Percentiles rank a stretch among this genome's conserved stretches.
These are phyloP conservation scores for Bryoglossum gracile DNA, from an alignment of 495 filamentous ascomycete genomes.

Conservation along the genomic window DNA sequence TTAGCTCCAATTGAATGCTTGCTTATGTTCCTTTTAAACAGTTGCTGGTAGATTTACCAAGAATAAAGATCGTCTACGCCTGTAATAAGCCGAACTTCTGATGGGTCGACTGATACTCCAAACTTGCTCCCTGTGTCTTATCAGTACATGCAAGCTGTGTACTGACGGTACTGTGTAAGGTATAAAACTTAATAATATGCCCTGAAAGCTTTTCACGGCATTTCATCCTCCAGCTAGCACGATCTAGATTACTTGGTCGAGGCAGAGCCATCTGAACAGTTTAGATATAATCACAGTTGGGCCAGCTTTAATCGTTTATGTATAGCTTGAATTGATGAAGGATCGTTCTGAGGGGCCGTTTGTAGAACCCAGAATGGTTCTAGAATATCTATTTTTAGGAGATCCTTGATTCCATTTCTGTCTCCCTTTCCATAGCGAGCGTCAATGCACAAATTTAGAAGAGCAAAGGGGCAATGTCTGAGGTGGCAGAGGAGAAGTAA, in stretches of 20 bases:
- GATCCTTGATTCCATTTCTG: slow-evolving; percentile 9
- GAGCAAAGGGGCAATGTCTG: slow-evolving; percentile 1
- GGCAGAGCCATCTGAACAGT: slow-evolving; percentile 4
- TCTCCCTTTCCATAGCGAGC: slow-evolving; percentile 6
- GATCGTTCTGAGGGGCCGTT: slow-evolving; percentile 1
- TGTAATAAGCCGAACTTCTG: slow-evolving; percentile 23
- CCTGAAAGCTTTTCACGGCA: slow-evolving; percentile 16
- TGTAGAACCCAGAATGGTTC: too few relatives aligned
- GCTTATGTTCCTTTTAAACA: too few relatives aligned
- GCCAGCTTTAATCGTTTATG: slow-evolving; percentile 6
- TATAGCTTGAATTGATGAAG: slow-evolving; percentile 16
- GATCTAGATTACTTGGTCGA: slow-evolving; percentile 15
- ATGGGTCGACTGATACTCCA: slow-evolving; percentile 21
- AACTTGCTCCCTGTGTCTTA: slow-evolving; percentile 18
- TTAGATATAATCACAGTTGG: slow-evolving; percentile 5
- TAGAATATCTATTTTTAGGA: slow-evolving; percentile 13
- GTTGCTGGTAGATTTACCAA: slow-evolving; percentile 15
- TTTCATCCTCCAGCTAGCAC: slow-evolving; percentile 9
- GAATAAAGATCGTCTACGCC: slow-evolving; percentile 15
- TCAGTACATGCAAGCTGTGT: slow-evolving; percentile 27
- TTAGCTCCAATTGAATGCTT: too few relatives aligned
- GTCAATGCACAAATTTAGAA: slow-evolving; percentile 3
- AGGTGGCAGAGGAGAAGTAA: too few relatives aligned
- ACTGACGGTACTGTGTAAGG: slow-evolving; percentile 1
- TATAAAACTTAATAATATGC: slow-evolving; percentile 15